These are phyloP conservation scores for Daldinia caldariorum DNA, from an alignment of 495 filamentous ascomycete species.

Conservation along the genomic window DNA sequence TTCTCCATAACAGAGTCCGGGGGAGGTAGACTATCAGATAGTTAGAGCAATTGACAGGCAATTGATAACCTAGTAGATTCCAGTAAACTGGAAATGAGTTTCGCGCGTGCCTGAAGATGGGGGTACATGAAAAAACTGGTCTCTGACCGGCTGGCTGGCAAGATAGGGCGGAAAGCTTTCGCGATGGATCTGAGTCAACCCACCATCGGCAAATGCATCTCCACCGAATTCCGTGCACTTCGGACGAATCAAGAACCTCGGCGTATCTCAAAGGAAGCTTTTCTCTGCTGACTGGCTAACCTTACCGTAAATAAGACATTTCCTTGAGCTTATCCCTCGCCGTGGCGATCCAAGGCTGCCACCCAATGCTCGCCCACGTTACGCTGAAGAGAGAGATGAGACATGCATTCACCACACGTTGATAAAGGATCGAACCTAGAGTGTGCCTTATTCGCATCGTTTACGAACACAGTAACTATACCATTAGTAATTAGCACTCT, in stretches of 20 bases:
- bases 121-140: constrained; percentile 15
- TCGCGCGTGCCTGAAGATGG: constrained; percentile 2
- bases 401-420: constrained; percentile 34
- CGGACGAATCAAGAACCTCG: constrained; percentile 31
- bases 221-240: constrained; percentile 32
- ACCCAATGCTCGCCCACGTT: constrained; percentile 4
- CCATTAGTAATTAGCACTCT: constrained; percentile 22
- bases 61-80: constrained; percentile 26
- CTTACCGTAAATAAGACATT: constrained; percentile 15
- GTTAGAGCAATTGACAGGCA: constrained; percentile 7
- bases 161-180: constrained; percentile 39
- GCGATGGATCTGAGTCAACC: constrained; percentile 45
- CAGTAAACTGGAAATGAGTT: constrained; percentile 35
- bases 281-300: constrained; percentile 30
- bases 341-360: constrained; percentile 19
- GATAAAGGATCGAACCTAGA: constrained; percentile 30
- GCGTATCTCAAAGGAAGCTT: constrained; percentile 5
- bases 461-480: not conserved
- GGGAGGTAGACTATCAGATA: constrained; percentile 11
- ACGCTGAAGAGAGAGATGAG: constrained; percentile 25
- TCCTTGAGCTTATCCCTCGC: constrained; percentile 23
- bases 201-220: constrained; percentile 46
- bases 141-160: constrained; percentile 14
- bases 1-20: constrained; percentile 12
- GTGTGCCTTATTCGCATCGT: not conserved